Evolutionary conservation across 805 yeast species (phyloP).

Genomic region (Isabelozyma pseudorhagii): DNA sequence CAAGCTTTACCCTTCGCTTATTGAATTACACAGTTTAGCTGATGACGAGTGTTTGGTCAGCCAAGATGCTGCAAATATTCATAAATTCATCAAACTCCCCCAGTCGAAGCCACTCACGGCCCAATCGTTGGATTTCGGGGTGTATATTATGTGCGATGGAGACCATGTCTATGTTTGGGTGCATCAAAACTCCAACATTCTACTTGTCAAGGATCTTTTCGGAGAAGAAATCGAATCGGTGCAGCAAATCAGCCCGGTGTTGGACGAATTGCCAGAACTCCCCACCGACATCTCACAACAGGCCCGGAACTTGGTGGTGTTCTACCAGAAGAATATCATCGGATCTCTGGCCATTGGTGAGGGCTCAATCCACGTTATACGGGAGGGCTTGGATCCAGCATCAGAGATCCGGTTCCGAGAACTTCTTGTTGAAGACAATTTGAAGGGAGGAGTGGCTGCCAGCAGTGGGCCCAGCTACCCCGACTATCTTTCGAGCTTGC

Average conservation of each 20-base stretch:
- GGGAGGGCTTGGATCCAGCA: conserved; percentile 59
- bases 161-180: conserved; percentile 58
- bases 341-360: conserved; percentile 26
- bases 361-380: conserved; percentile 54
- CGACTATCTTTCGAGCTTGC: conserved; percentile 68
- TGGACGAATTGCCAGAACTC: conserved; percentile 64
- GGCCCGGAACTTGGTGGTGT: conserved; percentile 59
- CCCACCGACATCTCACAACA: conserved; percentile 68
- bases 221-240: conserved; percentile 50
- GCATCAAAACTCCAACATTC: conserved; percentile 63
- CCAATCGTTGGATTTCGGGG: conserved; percentile 61
- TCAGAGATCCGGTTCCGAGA: conserved; percentile 52
- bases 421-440: conserved; percentile 70
- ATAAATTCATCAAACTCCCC: conserved; percentile 49
- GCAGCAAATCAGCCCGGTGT: conserved; percentile 44
- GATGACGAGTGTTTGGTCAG: conserved; percentile 48
- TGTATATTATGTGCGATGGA: conserved; percentile 75
- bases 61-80: conserved; percentile 35
- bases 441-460: conserved; percentile 36
- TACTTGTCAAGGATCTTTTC: conserved; percentile 70
- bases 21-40: conserved; percentile 64
- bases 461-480: conserved; percentile 47
- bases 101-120: conserved; percentile 42
- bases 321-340: conserved; percentile 38
- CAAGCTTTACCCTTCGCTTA: conserved; percentile 76